Base-by-base conservation (phyloP, 345 rosid species). In the Populus deltoides region DNA sequence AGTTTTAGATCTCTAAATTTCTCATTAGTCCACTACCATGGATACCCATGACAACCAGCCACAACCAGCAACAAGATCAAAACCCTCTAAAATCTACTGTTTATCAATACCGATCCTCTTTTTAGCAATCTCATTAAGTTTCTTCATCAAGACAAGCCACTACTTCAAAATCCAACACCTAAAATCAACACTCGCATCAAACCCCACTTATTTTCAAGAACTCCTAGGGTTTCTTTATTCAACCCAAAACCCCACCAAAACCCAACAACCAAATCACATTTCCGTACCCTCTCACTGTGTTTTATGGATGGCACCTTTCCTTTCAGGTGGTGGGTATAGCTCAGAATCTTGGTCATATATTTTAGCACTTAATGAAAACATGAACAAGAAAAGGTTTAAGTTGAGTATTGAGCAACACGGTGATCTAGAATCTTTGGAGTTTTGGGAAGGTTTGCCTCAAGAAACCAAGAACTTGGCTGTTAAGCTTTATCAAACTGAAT, bases 261-360 rank as follows among this genome's bases (percentile, higher is more conserved):
- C 57, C 63, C 77, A 1, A 24, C 13, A 59, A 31, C 55, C 38
- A 59, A 77, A 77, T 43, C 41, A 79, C 68, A 45, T 33, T 41
- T 72, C 84, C 9, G 24, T 74, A 12, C 75, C 87, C 1, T 76
- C 92, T 5, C 80, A 43, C n/a, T 92, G 98, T 83, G 90, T 94
- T 62, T 81, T 91, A 71, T 94, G 97, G 94, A 92, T 92, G 97
- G 97, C 94, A 55, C 96, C 98, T 1, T 91, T 94, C 71, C 94
- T 94, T 73, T 92, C 98, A 3, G 92, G 97, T 65, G 98, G 98
- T 78, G 97, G 98, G 75, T 94, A 94, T 84, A 89, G 94, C 85
- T 94, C 97, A 59, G 97, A 94, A 78, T 90, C 97, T 39, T 92
- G 93, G 94, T 91, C 97, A 49, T 92, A 92, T 79, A 79, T 92